These are phyloP conservation scores for Fallopia convolvulus DNA, from an alignment of 148 eudicot genomes.

Conservation along the genomic window DNA sequence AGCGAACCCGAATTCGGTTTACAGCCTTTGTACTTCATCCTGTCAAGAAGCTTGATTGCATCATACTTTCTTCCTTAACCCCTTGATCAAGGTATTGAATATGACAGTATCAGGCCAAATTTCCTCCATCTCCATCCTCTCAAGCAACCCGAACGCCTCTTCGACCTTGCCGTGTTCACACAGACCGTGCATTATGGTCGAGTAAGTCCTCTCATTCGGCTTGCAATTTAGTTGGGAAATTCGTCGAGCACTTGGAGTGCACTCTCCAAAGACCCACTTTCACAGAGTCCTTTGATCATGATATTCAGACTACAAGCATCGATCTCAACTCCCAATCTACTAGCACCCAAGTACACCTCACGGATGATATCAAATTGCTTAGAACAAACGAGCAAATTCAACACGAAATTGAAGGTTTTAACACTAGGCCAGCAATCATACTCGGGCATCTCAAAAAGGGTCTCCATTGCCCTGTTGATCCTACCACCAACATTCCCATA, in stretches of 20 bases:
- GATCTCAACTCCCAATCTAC: constrained; percentile 46
- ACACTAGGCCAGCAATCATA: constrained; percentile 64
- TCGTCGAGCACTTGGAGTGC: constrained; percentile 76
- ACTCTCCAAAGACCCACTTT: constrained; percentile 48
- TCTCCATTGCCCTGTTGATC: constrained; percentile 46
- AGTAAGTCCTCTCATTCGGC: constrained; percentile 63
- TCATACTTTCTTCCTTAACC: constrained; percentile 64
- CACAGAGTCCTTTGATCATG: constrained; percentile 67
- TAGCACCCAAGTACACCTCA: constrained; percentile 46
- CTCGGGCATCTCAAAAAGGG: constrained; percentile 63
- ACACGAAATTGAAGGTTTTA: constrained; percentile 64
- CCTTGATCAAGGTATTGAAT: constrained; percentile 58
- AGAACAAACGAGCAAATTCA: constrained; percentile 57
- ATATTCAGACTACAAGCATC: constrained; percentile 82
- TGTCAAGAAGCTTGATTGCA: constrained; percentile 49
- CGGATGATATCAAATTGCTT: constrained; percentile 53
- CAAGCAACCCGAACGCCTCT: constrained; percentile 56
- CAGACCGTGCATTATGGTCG: constrained; percentile 62
- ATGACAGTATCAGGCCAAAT: constrained; percentile 50
- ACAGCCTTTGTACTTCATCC: constrained; percentile 66
- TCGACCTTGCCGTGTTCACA: constrained; percentile 49
- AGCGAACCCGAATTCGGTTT: constrained; percentile 62
- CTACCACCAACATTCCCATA: constrained; percentile 67
- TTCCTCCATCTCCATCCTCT: constrained; percentile 71
- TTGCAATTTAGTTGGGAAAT: constrained; percentile 50